Evolutionary conservation across 495 filamentous ascomycete species (phyloP).

Genomic region (Penicillium subrubescens): DNA sequence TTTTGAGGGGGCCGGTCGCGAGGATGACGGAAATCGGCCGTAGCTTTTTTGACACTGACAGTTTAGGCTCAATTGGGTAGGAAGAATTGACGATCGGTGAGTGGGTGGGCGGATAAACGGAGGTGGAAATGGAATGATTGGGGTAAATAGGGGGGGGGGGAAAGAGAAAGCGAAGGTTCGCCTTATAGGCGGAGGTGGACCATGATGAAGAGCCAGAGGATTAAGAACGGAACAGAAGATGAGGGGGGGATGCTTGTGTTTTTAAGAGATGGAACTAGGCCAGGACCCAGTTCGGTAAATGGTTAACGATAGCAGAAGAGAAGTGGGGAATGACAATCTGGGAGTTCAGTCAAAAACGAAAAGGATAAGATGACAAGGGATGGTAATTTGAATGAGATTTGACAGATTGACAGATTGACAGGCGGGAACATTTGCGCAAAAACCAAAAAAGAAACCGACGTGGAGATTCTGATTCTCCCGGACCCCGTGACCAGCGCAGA

Average conservation of each 20-base stretch:
- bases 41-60: neutral
- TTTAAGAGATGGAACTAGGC: neutral
- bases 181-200: neutral
- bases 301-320: neutral
- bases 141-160: neutral
- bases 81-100: neutral
- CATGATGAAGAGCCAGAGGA: neutral
- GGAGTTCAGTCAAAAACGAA: neutral
- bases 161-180: neutral
- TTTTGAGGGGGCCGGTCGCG: neutral
- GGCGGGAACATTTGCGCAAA: neutral
- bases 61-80: neutral
- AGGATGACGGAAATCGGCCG: neutral
- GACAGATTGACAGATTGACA: neutral
- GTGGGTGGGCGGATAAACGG: neutral
- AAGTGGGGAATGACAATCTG: neutral
- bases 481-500: neutral
- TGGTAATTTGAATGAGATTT: neutral
- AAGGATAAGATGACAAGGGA: neutral
- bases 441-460: neutral
- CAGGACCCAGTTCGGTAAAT: neutral
- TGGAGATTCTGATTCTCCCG: neutral
- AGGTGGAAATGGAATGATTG: neutral
- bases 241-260: neutral
- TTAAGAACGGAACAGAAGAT: neutral